A percentile compares a stretch with the other conserved stretches of the same genome.
These are phyloP conservation scores for Exidia glandulosa DNA, from an alignment of 768 basidiomycete genomes.

Conservation along the genomic window DNA sequence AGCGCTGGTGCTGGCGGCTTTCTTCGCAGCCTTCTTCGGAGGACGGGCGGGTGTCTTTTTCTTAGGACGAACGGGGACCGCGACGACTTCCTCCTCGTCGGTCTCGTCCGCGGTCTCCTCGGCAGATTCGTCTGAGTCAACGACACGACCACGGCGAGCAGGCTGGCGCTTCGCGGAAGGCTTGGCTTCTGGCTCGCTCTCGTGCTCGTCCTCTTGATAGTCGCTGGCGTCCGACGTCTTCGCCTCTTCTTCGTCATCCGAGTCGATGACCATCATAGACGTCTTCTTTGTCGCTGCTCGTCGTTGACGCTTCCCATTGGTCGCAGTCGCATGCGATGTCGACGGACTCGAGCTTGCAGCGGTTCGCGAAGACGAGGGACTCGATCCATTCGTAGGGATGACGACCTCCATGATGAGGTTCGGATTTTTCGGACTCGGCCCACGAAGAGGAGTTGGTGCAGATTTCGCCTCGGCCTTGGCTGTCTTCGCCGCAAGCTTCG, in stretches of 20 bases:
- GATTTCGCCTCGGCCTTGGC: slow-evolving; percentile 5
- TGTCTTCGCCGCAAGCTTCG: slow-evolving; percentile 17
- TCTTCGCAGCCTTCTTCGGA: too few species aligned
- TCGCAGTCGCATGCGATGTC: slow-evolving; percentile 1
- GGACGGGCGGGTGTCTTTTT: too few species aligned
- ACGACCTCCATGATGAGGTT: slow-evolving; percentile 48
- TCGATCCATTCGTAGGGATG: slow-evolving; percentile 17
- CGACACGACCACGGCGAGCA: slow-evolving; percentile 38
- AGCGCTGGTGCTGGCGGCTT: too few species aligned
- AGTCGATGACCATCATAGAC: slow-evolving; percentile 40
- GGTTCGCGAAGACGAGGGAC: neutral
- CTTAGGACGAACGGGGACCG: neutral
- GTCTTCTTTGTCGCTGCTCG: slow-evolving; percentile 16
- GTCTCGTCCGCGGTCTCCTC: neutral
- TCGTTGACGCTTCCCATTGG: neutral
- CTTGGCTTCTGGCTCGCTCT: slow-evolving; percentile 8
- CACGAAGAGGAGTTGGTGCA: slow-evolving; percentile 1
- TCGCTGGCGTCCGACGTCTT: neutral
- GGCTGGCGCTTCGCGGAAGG: slow-evolving; percentile 8
- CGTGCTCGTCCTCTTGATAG: slow-evolving; percentile 32
- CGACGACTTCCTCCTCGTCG: neutral
- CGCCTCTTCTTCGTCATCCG: slow-evolving; percentile 2
- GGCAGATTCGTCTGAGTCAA: slow-evolving; percentile 34
- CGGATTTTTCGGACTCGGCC: too few species aligned
- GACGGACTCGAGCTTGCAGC: slow-evolving; percentile 4